Percentiles rank a stretch among this genome's conserved stretches.
Evolutionary conservation across 2,329 filamentous ascomycete genomes (phyloP).

Genomic region (Trichoderma hamatum): DNA sequence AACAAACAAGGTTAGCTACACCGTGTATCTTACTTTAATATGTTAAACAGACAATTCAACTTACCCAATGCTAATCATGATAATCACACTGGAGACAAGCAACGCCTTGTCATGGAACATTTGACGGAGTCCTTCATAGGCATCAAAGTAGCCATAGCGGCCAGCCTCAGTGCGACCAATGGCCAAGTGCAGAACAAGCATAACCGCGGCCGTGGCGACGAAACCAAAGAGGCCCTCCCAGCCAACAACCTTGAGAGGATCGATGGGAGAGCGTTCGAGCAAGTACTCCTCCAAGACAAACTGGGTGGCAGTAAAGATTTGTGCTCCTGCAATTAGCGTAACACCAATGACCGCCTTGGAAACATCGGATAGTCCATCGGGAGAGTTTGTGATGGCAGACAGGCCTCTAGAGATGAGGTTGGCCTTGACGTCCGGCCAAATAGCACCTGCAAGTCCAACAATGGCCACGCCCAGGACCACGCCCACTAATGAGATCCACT

Average conservation of each 20-base stretch:
- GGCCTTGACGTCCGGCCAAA: conserved; percentile 70
- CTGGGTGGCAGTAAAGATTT: conserved; percentile 95
- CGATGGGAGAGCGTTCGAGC: conserved; percentile 64
- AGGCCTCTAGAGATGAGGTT: conserved; percentile 38
- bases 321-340: conserved; percentile 85
- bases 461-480: conserved; percentile 87
- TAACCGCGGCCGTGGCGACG: conserved; percentile 72
- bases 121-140: conserved; percentile 80
- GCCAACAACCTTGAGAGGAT: conserved; percentile 88
- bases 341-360: conserved; percentile 76
- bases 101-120: conserved; percentile 73
- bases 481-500: conserved; percentile 86
- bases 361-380: conserved; percentile 44
- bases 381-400: conserved; percentile 44
- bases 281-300: conserved; percentile 97
- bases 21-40: conserved; percentile 5
- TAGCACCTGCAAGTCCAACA: conserved; percentile 84
- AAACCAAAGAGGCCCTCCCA: conserved; percentile 97
- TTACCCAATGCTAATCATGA: conserved; percentile 98
- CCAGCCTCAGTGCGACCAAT: conserved; percentile 77
- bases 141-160: conserved; percentile 84
- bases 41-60: neutral
- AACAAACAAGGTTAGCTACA: conserved; percentile 30
- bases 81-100: conserved; percentile 76
- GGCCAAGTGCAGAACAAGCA: conserved; percentile 76